These are phyloP conservation scores for Paratinospora sagittata DNA, from an alignment of 164 flowering plant species.

Conservation along the genomic window DNA sequence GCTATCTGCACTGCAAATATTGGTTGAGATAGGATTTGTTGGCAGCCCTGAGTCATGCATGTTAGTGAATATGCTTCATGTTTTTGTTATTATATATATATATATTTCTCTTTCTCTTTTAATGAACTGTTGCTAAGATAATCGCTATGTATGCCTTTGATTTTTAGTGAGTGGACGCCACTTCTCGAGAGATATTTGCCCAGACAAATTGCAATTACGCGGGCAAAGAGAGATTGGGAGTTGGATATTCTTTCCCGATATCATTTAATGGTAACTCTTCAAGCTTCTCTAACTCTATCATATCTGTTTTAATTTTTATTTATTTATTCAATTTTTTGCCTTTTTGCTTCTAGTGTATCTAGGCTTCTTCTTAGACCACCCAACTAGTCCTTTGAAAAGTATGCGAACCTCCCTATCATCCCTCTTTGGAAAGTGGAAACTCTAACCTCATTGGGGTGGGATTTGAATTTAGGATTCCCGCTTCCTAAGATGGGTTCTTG, in stretches of 20 bases:
- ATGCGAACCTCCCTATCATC: too few relatives aligned
- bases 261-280: constrained; percentile 56
- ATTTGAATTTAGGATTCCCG: too few relatives aligned
- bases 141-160: too few relatives aligned
- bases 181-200: constrained; percentile 90
- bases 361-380: too few relatives aligned
- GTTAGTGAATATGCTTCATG: constrained; percentile 38
- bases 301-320: not conserved
- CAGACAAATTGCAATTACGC: constrained; percentile 88
- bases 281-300: too few relatives aligned
- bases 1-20: constrained; percentile 88
- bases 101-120: constrained; percentile 3
- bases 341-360: too few relatives aligned
- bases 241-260: constrained; percentile 84
- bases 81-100: too few relatives aligned
- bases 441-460: too few relatives aligned
- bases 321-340: too few relatives aligned
- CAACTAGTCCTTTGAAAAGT: too few relatives aligned
- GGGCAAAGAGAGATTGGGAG: constrained; percentile 96
- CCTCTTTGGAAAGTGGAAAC: too few relatives aligned
- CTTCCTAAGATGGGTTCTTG: too few relatives aligned
- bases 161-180: constrained; percentile 87
- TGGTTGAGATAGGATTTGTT: constrained; percentile 87
- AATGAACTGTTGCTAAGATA: not conserved
- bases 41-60: constrained; percentile 70